Evolutionary conservation across 148 eudicot species (phyloP), one percentile per base, ranked within the genome.

Genomic region (Rhododendron griersonianum): DNA sequence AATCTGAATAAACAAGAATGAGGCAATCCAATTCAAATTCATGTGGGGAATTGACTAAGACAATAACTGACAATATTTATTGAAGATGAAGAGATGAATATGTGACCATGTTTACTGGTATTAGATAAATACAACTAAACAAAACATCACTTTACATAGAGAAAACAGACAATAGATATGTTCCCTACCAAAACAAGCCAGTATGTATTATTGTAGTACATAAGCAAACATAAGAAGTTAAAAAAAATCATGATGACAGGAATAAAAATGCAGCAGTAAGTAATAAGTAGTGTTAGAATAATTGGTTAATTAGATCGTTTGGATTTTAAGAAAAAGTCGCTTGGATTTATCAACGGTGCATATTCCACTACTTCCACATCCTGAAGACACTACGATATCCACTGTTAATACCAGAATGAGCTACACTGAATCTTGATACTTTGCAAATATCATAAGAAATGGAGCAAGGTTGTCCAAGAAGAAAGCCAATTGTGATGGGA

Each of bases 1-100:
- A 90, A 91, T 91, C 99, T 97, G 93, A 82, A 89, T 83, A 65
- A 80, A 89, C 80, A 85, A 76, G 73, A 78, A 86, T 65, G 63
- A 84, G 83, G 57, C 69, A 59, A 79, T 76, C 81, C 44, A 84
- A 65, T 57, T 35, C 50, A 75, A 41, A 45, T 47, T 76, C 78
- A 83, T 7, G 25, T 41, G 3, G 59, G 28, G 63, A 11, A 14
- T 65, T 71, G 74, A 71, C 57, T 3, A 53, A 51, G 80, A 80
- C 10, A 78, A 45, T 69, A 8, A 55, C 25, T 15, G 71, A 53
- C 10, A 30, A 78, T 57, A 89, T 21, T 37, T 77, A 55, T 35
- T 1, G 55, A 51, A 18, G 59, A 41, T 41, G 57, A 55, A 11
- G 41, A 41, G 0, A 33, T 73, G 65, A 16, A 75, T 35, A 4